A percentile compares a stretch with the other conserved stretches of the same genome.
Conservation (phyloP, 768 basidiomycete species). For the Tricholomella constricta region DNA sequence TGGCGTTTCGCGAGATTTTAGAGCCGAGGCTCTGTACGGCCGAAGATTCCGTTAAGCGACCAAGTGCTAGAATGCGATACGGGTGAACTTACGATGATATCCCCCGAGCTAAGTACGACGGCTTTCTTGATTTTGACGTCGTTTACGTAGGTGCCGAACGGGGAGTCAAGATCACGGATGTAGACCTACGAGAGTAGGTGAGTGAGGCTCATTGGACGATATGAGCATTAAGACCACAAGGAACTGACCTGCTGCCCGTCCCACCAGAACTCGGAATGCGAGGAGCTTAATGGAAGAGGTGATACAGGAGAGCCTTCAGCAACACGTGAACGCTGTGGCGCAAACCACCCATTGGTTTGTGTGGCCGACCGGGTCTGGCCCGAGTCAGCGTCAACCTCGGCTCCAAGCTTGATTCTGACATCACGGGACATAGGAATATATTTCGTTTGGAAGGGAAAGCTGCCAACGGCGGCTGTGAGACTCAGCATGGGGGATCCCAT, state of each 20-base stretch:
- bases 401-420: slow-evolving; percentile 33
- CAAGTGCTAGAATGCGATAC: not conserved
- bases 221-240: not conserved
- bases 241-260: slow-evolving; percentile 41
- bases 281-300: slow-evolving; percentile 41
- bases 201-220: not conserved
- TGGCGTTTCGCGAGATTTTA: slow-evolving; percentile 37
- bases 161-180: slow-evolving; percentile 47
- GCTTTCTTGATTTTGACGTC: slow-evolving; percentile 39
- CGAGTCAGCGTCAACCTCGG: slow-evolving; percentile 19
- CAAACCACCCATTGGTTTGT: slow-evolving; percentile 45
- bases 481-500: slow-evolving; percentile 30
- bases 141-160: slow-evolving; percentile 53
- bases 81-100: slow-evolving; percentile 39
- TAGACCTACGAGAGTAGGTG: slow-evolving; percentile 39
- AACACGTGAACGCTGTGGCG: slow-evolving; percentile 24
- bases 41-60: slow-evolving; percentile 10
- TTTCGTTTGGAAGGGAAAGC: slow-evolving; percentile 41
- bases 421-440: slow-evolving; percentile 32
- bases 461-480: slow-evolving; percentile 33
- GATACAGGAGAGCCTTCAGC: slow-evolving; percentile 30
- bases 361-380: slow-evolving; percentile 23
- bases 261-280: slow-evolving; percentile 51
- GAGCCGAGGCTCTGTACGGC: slow-evolving; percentile 40
- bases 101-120: slow-evolving; percentile 41